Conservation (phyloP, 176 grass and related monocot species). For the Hyparrhenia diplandra region DNA sequence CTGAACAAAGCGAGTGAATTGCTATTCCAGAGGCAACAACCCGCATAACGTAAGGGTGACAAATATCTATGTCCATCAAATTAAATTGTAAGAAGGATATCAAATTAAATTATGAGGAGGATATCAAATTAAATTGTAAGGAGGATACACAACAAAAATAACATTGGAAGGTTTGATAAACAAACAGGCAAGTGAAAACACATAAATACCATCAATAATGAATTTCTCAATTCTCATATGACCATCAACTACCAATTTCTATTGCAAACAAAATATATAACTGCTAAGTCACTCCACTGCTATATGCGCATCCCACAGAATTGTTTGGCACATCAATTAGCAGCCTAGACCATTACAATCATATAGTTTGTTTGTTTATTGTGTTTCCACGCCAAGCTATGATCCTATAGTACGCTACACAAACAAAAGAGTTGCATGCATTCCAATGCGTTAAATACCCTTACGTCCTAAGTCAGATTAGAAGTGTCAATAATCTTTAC, state of each 20-base stretch:
- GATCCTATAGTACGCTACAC: background rate
- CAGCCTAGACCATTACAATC: background rate
- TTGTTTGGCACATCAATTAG: background rate
- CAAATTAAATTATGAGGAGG: no score
- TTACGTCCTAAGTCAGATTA: no score
- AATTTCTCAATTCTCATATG: background rate
- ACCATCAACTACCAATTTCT: background rate
- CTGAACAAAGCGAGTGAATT: slow-evolving; percentile 27
- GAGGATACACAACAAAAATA: background rate
- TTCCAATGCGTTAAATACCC: background rate
- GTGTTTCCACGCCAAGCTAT: background rate
- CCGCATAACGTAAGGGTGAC: background rate
- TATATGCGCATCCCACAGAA: background rate
- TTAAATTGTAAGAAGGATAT: no score
- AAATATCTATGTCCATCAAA: background rate
- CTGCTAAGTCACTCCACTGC: background rate
- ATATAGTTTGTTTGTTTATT: background rate
- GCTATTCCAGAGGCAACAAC: background rate
- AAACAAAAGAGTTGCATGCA: background rate
- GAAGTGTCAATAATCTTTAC: background rate
- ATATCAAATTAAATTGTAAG: no score
- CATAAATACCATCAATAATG: background rate
- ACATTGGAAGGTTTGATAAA: background rate
- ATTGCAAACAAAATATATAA: background rate
- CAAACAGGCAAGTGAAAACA: background rate